phyloP scores from a whole-genome alignment of 352 stramenopile genomes.

The Globisporangium solare region DNA sequence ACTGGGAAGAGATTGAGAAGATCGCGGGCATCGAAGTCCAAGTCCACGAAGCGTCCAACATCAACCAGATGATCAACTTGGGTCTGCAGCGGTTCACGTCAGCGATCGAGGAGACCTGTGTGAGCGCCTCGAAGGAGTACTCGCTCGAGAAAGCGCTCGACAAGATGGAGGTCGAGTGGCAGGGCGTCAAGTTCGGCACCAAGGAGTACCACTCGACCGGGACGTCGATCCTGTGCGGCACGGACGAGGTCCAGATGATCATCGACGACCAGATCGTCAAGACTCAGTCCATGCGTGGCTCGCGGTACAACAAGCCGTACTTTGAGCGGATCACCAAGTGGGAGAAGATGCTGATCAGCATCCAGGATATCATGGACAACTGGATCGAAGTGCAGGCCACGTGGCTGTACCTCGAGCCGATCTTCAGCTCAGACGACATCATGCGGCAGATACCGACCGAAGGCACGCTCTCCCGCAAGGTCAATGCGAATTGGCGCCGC shows the following conservation, averaged over 20 bases:
- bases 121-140: constrained; percentile 93
- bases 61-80: constrained; percentile 90
- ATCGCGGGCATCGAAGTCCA: constrained; percentile 87
- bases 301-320: constrained; percentile 92
- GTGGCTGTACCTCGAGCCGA: constrained; percentile 92
- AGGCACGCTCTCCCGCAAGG: constrained; percentile 81
- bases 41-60: constrained; percentile 87
- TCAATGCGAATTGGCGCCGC: constrained; percentile 83
- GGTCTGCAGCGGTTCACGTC: constrained; percentile 79
- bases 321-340: constrained; percentile 83
- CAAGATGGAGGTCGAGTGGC: constrained; percentile 93
- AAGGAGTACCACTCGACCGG: constrained; percentile 92
- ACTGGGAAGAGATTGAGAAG: constrained; percentile 91
- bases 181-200: constrained; percentile 88
- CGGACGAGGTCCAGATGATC: constrained; percentile 91
- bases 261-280: constrained; percentile 96
- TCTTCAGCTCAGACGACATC: constrained; percentile 92
- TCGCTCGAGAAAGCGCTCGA: constrained; percentile 91
- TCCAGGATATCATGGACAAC: constrained; percentile 93
- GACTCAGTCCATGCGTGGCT: constrained; percentile 93
- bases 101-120: constrained; percentile 91
- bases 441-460: constrained; percentile 91
- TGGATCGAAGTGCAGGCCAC: constrained; percentile 93
- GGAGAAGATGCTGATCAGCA: constrained; percentile 88
- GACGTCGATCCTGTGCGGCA: constrained; percentile 87